Base-by-base conservation (phyloP, 441 rosid genomes). In the Pelargonium australe region DNA sequence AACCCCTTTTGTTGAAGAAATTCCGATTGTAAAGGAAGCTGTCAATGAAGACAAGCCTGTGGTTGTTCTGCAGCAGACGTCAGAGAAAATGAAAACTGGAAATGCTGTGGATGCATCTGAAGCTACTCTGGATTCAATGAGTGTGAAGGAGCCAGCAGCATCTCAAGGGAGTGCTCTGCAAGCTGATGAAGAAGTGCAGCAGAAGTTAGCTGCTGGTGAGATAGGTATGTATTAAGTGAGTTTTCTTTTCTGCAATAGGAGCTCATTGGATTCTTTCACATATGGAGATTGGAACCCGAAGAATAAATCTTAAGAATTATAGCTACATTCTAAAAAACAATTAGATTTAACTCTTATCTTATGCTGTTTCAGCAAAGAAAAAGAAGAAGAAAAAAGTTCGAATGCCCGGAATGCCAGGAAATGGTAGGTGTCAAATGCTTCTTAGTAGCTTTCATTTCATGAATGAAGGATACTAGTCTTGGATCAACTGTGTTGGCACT, bases 351-450 rank as follows among this genome's bases (percentile, higher is more conserved):
- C 64, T 17, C 63, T 23, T 77, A 44, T 34, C 45, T 16, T 19
- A 74, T 71, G 25, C 55, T 72, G 73, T 77, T 51, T 41, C 87
- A 91, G 99, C 83, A 73, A 95, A 80, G 85, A 90, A 88, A 75
- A 95, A 92, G 90, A 95, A 88, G 72, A 92, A 85, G 87, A 95
- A 95, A 87, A 95, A 90, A 81, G 81, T 80, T 10, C 90, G 90
- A 64, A 62, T 77, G 76, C 63, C 63, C 0, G 82, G 75, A 63
- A 89, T 77, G 76, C 63, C 63, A 8, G 82, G 75, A 63, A 89
- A 83, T 80, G 90, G 92, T 86, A 77, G 40, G 73, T 75, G 20
- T 73, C 63, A 58, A 19, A 19, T 19, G 12, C 13, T 17, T 9
- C 63, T 25, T 58, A 2, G 63, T 58, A 58, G 63, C 13, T 20